These are phyloP conservation scores for Fusarium pininemorale DNA, from an alignment of 2,329 filamentous ascomycete species.

Conservation along the genomic window DNA sequence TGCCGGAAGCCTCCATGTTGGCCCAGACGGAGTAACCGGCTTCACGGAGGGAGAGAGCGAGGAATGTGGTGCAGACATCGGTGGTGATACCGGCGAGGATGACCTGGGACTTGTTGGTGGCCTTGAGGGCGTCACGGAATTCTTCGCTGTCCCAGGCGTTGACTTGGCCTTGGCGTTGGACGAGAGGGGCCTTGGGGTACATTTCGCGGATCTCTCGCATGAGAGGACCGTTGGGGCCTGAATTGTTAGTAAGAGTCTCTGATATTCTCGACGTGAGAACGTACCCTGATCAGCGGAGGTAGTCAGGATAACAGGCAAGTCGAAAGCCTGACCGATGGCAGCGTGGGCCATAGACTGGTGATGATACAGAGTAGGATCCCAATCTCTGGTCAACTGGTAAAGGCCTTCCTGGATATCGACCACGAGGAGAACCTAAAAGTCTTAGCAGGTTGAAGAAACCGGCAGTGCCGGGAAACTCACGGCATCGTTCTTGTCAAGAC, in stretches of 20 bases:
- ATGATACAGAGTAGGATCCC: slow-evolving; percentile 69
- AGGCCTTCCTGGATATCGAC: slow-evolving; percentile 52
- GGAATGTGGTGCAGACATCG: slow-evolving; percentile 79
- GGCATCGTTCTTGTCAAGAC: slow-evolving; percentile 42
- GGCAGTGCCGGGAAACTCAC: neutral
- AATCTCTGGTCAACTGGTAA: slow-evolving; percentile 67
- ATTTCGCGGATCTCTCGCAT: slow-evolving; percentile 74
- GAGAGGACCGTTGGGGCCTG: slow-evolving; percentile 75
- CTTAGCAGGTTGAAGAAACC: fast-evolving
- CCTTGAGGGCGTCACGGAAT: slow-evolving; percentile 71
- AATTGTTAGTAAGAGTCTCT: neutral
- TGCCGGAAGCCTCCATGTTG: slow-evolving; percentile 76
- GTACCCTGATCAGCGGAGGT: slow-evolving; percentile 67
- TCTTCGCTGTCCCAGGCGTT: slow-evolving; percentile 80
- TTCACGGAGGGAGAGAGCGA: slow-evolving; percentile 74
- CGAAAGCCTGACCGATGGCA: slow-evolving; percentile 71
- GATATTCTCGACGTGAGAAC: fast-evolving
- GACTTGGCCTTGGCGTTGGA: slow-evolving; percentile 76
- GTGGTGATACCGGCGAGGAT: slow-evolving; percentile 78
- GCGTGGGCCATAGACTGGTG: slow-evolving; percentile 75
- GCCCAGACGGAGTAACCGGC: slow-evolving; percentile 79
- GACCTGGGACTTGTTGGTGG: slow-evolving; percentile 73
- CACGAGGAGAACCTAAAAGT: slow-evolving; percentile 46
- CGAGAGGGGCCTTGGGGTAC: slow-evolving; percentile 73
- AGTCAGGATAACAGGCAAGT: slow-evolving; percentile 74